Percentiles rank a stretch among this genome's conserved stretches.
phyloP scores from a whole-genome alignment of 441 rosid genomes.

The Adansonia gregorii region DNA sequence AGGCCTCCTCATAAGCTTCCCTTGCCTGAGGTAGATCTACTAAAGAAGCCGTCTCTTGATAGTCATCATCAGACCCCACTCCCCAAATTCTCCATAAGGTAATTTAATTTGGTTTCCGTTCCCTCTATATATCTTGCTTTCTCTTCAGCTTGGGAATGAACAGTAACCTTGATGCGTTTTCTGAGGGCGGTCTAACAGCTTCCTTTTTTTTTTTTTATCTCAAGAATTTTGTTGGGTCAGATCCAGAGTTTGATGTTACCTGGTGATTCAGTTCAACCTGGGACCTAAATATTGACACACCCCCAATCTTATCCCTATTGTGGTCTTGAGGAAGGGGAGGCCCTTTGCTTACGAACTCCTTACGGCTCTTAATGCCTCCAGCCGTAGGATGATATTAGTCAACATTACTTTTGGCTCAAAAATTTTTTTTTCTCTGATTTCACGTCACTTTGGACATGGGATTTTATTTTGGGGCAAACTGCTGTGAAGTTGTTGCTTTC shows the following conservation, averaged over 20 bases:
- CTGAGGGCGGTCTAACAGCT: conserved; percentile 32
- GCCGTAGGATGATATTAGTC: conserved; percentile 16
- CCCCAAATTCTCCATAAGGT: conserved; percentile 93
- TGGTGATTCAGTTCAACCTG: conserved; percentile 39
- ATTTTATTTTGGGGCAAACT: conserved; percentile 8
- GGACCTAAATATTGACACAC: conserved; percentile 36
- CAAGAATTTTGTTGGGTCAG: conserved; percentile 46
- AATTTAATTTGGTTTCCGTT: conserved; percentile 21
- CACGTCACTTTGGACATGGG: conserved; percentile 38
- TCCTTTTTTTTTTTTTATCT: conserved; percentile 25
- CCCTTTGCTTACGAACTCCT: conserved; percentile 21
- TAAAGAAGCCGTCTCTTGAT: conserved; percentile 38
- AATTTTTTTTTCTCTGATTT: conserved; percentile 40
- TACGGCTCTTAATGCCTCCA: conserved; percentile 17
- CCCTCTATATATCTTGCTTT: neutral
- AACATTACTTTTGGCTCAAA: neutral
- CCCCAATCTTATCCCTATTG: conserved; percentile 36
- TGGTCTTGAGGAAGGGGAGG: conserved; percentile 24
- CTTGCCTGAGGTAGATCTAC: conserved; percentile 63
- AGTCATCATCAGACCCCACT: conserved; percentile 35
- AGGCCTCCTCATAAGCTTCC: conserved; percentile 47
- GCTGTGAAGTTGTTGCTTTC: conserved; percentile 14
- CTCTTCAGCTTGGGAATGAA: conserved; percentile 32
- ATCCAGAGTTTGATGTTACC: conserved; percentile 45
- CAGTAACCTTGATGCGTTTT: conserved; percentile 25